Percentiles rank a stretch among this genome's conserved stretches.
phyloP scores from a whole-genome alignment of 768 basidiomycete species.

The Russula olivacea region DNA sequence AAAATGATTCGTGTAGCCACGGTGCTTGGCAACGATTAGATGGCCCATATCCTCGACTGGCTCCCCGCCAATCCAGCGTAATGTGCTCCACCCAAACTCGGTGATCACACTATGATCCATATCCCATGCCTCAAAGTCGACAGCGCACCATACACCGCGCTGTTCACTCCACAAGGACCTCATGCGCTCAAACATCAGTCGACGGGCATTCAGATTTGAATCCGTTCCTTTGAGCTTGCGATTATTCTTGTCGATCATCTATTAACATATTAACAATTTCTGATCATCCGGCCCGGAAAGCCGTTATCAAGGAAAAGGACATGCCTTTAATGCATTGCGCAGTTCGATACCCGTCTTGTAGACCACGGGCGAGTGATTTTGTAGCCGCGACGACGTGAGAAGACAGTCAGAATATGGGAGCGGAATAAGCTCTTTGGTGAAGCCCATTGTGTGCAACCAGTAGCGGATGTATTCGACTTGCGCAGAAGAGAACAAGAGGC shows the following conservation, averaged over 20 bases:
- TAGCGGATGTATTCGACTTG: conserved; percentile 84
- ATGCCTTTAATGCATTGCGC: conserved; percentile 54
- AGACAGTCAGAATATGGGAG: conserved; percentile 77
- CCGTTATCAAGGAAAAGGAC: background rate
- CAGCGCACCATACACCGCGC: conserved; percentile 64
- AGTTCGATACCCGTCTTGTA: conserved; percentile 53
- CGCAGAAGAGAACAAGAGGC: conserved; percentile 76
- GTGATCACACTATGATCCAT: conserved; percentile 63
- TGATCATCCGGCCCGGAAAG: conserved; percentile 7
- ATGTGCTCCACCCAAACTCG: conserved; percentile 73
- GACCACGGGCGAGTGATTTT: conserved; percentile 50
- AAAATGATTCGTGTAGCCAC: conserved; percentile 53
- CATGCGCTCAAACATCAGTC: conserved; percentile 61
- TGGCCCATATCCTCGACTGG: conserved; percentile 50
- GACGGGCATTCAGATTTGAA: conserved; percentile 47
- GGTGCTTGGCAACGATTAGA: conserved; percentile 58
- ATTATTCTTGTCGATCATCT: conserved; percentile 79
- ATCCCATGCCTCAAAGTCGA: conserved; percentile 87
- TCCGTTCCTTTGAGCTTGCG: conserved; percentile 65
- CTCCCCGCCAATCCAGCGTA: conserved; percentile 50
- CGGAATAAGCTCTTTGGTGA: conserved; percentile 59
- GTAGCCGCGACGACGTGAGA: conserved; percentile 51
- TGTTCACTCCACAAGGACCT: conserved; percentile 58
- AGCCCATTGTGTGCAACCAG: conserved; percentile 69
- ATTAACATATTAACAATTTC: too few species aligned